These are phyloP conservation scores for Geopyxis carbonaria DNA, from an alignment of 495 filamentous ascomycete species.

Conservation along the genomic window DNA sequence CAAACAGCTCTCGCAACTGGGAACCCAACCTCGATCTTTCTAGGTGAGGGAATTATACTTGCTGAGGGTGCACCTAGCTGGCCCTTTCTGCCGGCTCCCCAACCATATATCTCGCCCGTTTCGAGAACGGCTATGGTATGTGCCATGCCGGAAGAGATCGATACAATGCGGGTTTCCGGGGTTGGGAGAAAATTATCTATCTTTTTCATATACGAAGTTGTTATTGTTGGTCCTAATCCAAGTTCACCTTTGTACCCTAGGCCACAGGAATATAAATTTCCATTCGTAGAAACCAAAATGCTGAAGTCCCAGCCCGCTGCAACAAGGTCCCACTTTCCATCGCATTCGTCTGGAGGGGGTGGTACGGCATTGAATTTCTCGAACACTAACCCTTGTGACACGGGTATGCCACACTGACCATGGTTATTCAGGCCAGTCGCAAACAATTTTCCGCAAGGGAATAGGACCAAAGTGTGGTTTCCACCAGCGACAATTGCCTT, in stretches of 20 bases:
- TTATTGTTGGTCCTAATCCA: slow-evolving; percentile 35
- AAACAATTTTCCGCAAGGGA: slow-evolving; percentile 39
- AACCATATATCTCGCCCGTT: slow-evolving; percentile 67
- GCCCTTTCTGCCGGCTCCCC: slow-evolving; percentile 72
- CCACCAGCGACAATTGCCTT: slow-evolving; percentile 51
- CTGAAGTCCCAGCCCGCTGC: slow-evolving; percentile 67
- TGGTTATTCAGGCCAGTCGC: slow-evolving; percentile 43
- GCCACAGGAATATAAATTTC: slow-evolving; percentile 43
- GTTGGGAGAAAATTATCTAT: slow-evolving; percentile 40
- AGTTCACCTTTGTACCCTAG: slow-evolving; percentile 53
- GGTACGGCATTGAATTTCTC: slow-evolving; percentile 21
- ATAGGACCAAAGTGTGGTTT: slow-evolving; percentile 68
- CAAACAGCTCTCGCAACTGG: slow-evolving; percentile 46
- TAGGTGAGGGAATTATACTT: slow-evolving; percentile 38
- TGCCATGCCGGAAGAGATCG: slow-evolving; percentile 53
- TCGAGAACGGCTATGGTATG: slow-evolving; percentile 58
- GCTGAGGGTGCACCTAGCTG: slow-evolving; percentile 45
- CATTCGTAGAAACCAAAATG: slow-evolving; percentile 34
- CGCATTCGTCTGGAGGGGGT: slow-evolving; percentile 5
- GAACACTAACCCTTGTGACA: slow-evolving; percentile 4
- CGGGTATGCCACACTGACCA: slow-evolving; percentile 35
- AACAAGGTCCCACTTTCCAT: slow-evolving; percentile 24
- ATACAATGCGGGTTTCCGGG: slow-evolving; percentile 32
- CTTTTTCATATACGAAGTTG: slow-evolving; percentile 10
- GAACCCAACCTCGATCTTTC: slow-evolving; percentile 42